Evolutionary conservation across 1,139 yeast species (phyloP).

Genomic region (Pichia sp.): DNA sequence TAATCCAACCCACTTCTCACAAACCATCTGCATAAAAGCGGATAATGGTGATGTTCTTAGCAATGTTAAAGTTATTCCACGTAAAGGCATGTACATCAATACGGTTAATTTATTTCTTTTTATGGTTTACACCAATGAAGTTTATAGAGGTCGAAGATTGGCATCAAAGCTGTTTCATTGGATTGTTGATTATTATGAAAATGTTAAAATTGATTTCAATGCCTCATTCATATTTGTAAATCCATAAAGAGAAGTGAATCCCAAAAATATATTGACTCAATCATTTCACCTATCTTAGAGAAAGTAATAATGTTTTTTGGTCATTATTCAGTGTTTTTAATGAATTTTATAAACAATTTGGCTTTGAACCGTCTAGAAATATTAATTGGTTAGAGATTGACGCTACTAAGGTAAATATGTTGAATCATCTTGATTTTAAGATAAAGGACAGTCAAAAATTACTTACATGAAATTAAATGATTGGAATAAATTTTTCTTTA

Average conservation of each 20-base stretch:
- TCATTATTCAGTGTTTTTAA: slow-evolving; percentile 28
- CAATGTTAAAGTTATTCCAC: not conserved
- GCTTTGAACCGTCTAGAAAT: slow-evolving; percentile 5
- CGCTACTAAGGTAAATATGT: not conserved
- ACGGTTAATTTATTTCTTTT: slow-evolving; percentile 1
- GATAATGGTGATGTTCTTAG: not conserved
- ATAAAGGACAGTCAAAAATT: not conserved
- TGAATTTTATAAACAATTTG: slow-evolving; percentile 28
- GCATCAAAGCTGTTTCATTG: slow-evolving; percentile 2
- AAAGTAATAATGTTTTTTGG: slow-evolving; percentile 21
- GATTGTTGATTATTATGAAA: slow-evolving; percentile 7
- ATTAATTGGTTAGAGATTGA: not conserved
- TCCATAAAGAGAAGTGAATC: not conserved
- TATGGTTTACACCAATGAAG: slow-evolving; percentile 5
- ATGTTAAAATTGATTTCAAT: not conserved
- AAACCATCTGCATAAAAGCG: not conserved
- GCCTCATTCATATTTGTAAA: not conserved
- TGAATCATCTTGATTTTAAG: not conserved
- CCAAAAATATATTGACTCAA: not conserved
- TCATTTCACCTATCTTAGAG: not conserved
- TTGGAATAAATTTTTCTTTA: not conserved
- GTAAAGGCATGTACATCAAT: not conserved
- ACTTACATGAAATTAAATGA: not conserved
- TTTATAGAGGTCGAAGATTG: slow-evolving; percentile 5
- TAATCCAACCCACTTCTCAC: not conserved